A percentile compares a stretch with the other conserved stretches of the same genome.
Evolutionary conservation across 148 eudicot genomes (phyloP).

Genomic region (Arbutus unedo): DNA sequence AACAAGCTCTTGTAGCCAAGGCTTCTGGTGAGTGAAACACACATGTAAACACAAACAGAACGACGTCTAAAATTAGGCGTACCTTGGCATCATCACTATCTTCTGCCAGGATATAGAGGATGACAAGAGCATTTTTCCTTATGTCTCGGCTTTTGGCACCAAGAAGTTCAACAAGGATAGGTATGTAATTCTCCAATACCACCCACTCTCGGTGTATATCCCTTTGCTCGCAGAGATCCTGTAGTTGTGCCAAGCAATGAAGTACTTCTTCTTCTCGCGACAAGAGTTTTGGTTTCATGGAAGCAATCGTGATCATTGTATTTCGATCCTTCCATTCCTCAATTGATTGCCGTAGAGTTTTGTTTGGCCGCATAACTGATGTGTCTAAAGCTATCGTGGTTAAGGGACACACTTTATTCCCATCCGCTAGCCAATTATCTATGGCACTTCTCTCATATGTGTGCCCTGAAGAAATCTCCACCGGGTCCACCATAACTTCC

Average conservation of each 20-base stretch:
- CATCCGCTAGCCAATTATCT: constrained; percentile 37
- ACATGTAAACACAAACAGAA: not conserved
- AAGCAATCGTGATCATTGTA: constrained; percentile 36
- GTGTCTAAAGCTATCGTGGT: constrained; percentile 25
- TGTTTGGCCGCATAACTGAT: constrained; percentile 38
- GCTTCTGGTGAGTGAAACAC: not conserved
- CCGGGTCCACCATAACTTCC: constrained; percentile 47
- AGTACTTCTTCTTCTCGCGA: constrained; percentile 31
- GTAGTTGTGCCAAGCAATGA: constrained; percentile 28
- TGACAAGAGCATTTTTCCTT: constrained; percentile 26
- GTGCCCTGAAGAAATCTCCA: constrained; percentile 41
- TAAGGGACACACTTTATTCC: constrained; percentile 32
- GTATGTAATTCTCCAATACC: constrained; percentile 38
- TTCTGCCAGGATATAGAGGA: constrained; percentile 34
- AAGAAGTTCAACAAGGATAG: constrained; percentile 35
- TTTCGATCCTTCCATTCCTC: constrained; percentile 48
- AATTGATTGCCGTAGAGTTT: constrained; percentile 41
- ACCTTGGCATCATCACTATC: constrained; percentile 42
- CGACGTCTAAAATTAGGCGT: not conserved
- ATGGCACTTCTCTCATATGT: constrained; percentile 43
- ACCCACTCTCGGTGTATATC: constrained; percentile 44
- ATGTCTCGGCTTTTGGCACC: constrained; percentile 29
- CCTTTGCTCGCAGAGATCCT: constrained; percentile 36
- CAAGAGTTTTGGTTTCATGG: constrained; percentile 29
- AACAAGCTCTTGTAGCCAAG: not conserved